Evolutionary conservation across 2,329 filamentous ascomycete genomes (phyloP), one percentile per base, ranked within the genome.

Genomic region (Cladosporium sp.): DNA sequence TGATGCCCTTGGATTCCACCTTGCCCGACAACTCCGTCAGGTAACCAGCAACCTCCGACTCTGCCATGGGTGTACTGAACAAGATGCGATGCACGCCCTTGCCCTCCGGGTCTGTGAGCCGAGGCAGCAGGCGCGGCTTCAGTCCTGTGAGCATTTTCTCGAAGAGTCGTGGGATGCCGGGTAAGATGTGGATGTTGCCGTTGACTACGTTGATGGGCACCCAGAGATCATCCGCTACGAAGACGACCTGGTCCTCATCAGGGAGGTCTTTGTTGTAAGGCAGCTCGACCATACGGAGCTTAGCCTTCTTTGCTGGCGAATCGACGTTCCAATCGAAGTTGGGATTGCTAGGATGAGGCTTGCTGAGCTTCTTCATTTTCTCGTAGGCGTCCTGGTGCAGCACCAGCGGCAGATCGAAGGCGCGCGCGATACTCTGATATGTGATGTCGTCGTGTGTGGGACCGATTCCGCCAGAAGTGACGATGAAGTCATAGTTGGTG

Each of bases 391-490:
- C 80, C 38, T 88, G 72, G 73, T 97, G 88, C 22, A 95, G 78
- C 58, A 84, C 79, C 15, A 97, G 74, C 12, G 84, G 80, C 7
- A 96, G 76, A 38, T 75, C 72, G 67, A 96, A 97, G 7, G 91
- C 93, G 66, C 89, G 90, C 56, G 88, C 91, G 66, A 98, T 94
- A 33, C 89, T 92, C 64, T 87, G 78, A 72, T 98, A 98, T 20
- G 93, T 97, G 59, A 97, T 97, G 66, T 98, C 93, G 69, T 98
- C 93, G 74, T 97, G 92, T 50, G 92, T 97, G 57, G 93, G 93
- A 9, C 92, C 92, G 63, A 98, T 97, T 25, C 93, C 92, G 58
- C 93, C 92, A 60, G 87, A 93, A 6, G 93, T 97, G 4, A 97
- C 88, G 39, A 98, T 88, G 66, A 97, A 88, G 69, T 97, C 93